Base-by-base conservation (phyloP, 768 basidiomycete species). In the Kwoniella europaea region DNA sequence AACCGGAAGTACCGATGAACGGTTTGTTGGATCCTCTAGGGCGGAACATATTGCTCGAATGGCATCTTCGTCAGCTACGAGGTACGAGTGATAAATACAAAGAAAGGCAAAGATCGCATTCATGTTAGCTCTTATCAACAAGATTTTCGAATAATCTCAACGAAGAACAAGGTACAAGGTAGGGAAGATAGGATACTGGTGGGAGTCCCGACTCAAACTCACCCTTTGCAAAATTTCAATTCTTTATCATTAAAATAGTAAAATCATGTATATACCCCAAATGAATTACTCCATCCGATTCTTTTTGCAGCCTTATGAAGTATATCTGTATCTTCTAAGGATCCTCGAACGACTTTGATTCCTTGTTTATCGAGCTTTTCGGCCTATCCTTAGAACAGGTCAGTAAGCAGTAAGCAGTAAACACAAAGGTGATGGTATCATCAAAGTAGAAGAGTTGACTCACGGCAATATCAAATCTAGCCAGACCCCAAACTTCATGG, bases 221-320 rank as follows among this genome's bases (percentile, higher is more conserved):
- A 67, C 66, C 15, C 16, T 63, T 27, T 18, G 44, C 35, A 22
- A 54, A 54, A 50, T n/a, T 54, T 41, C 4, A 42, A 35, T 43
- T n/a, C 44, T 27, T 63, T 42, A 27, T 61, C 46, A 20, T 22
- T 18, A 60, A 72, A 74, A 35, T 78, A 20, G 22, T 18, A 60
- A 72, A 74, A 35, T 78, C 71, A 57, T 80, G 76, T 58, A 70
- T 46, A 67, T 74, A 78, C 0, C 69, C 79, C 42, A 70, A 50
- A 53, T 80, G 79, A 41, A 80, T 73, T 69, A 77, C 74, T 5
- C 60, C 79, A 55, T 80, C 77, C 13, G 67, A 59, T 10, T 53
- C 65, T 55, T 13, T 13, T 44, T 13, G 77, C 76, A 15, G 57
- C 67, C 18, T 68, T 13, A 15, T 52, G 20, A 3, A 76, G 63